Conservation (phyloP, 371 early-diverging fungal genomes). For the Lichtheimia hyalospora region DNA sequence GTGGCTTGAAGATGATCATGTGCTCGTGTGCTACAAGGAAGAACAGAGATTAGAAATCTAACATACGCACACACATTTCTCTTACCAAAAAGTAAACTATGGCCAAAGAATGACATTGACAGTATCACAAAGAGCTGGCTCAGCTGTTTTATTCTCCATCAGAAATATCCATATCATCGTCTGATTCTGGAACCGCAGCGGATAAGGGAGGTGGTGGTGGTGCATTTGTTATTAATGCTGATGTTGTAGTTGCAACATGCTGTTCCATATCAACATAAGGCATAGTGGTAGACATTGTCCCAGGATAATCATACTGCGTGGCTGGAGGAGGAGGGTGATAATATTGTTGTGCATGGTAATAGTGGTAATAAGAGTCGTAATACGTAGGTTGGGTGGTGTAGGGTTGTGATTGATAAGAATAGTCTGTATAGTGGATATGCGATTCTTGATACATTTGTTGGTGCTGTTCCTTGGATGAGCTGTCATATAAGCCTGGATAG, state of each 20-base stretch:
- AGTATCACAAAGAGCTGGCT: neutral
- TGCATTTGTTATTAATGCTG: neutral
- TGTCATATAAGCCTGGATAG: conserved; percentile 1
- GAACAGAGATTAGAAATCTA: no score
- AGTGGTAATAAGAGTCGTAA: conserved; percentile 1
- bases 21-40: no score
- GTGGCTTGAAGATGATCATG: no score
- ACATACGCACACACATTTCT: no score
- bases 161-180: conserved; percentile 8
- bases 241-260: no score
- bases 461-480: neutral
- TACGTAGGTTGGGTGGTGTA: neutral
- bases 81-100: no score
- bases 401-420: no score
- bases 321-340: no score
- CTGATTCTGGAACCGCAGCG: neutral
- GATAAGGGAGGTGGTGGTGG: neutral
- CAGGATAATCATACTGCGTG: no score
- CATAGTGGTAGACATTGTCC: no score
- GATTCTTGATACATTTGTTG: neutral
- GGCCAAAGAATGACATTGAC: neutral
- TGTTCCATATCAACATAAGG: no score
- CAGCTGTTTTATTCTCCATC: neutral
- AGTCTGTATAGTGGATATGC: no score
- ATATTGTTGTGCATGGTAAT: neutral